phyloP scores from a whole-genome alignment of 2,329 filamentous ascomycete genomes.

The Hypoxylon sp. region DNA sequence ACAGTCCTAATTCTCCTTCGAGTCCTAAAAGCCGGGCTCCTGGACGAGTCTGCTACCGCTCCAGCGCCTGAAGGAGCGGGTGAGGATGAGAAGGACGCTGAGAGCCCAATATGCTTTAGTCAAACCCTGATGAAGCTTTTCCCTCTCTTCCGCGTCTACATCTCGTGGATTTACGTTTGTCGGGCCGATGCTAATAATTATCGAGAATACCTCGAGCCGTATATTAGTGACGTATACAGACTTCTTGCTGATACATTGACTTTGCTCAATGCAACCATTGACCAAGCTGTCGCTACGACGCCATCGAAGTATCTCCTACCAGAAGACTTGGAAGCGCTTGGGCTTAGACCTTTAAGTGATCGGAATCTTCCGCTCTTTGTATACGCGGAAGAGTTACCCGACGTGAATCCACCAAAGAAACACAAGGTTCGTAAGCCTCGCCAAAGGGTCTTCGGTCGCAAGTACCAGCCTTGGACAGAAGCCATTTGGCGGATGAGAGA shows the following conservation, averaged over 20 bases:
- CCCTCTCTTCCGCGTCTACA: slow-evolving; percentile 66
- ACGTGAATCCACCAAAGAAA: slow-evolving; percentile 51
- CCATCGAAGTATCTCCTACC: slow-evolving; percentile 63
- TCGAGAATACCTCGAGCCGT: slow-evolving; percentile 59
- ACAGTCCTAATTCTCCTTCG: slow-evolving; percentile 81
- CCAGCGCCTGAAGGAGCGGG: slow-evolving; percentile 44
- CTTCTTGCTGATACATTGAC: slow-evolving; percentile 62
- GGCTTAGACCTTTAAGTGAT: slow-evolving; percentile 49
- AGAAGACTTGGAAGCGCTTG: slow-evolving; percentile 60
- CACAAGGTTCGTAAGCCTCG: slow-evolving; percentile 58
- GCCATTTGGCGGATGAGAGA: slow-evolving; percentile 63
- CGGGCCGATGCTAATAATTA: slow-evolving; percentile 62
- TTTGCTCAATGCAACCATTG: slow-evolving; percentile 61
- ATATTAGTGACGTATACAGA: slow-evolving; percentile 62
- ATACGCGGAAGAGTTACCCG: slow-evolving; percentile 40
- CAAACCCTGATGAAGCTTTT: slow-evolving; percentile 60
- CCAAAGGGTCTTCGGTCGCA: slow-evolving; percentile 52
- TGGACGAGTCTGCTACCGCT: slow-evolving; percentile 57
- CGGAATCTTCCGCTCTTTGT: slow-evolving; percentile 49
- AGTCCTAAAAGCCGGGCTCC: slow-evolving; percentile 77
- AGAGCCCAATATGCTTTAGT: slow-evolving; percentile 53
- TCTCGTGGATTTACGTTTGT: slow-evolving; percentile 66
- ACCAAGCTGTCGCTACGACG: slow-evolving; percentile 53
- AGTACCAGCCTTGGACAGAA: slow-evolving; percentile 54
- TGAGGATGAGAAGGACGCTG: slow-evolving; percentile 41